Evolutionary conservation across 2,329 filamentous ascomycete genomes (phyloP), one percentile per base, ranked within the genome.

Genomic region (Sarocladium brachiariae): DNA sequence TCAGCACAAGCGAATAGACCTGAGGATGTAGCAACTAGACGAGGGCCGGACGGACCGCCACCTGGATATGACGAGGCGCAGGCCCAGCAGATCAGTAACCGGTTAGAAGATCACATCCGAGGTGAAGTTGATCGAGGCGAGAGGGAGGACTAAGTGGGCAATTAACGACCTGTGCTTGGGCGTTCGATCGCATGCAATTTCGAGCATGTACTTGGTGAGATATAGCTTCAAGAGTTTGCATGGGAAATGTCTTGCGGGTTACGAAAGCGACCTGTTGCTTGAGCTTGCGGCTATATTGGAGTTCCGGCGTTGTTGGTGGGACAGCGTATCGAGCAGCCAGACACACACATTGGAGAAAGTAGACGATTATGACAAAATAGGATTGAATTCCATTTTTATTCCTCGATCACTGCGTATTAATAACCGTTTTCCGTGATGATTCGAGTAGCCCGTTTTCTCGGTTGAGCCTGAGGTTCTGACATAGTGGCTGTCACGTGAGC

Each of bases 31-130:
- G 63, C 65, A 11, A 70, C 64, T 55, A 64, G 67, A 33, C 64
- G 65, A 49, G 70, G 67, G 71, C 68, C 89, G 60, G 61, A 83
- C 68, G 91, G 93, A 63, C 89, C 91, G 4, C 92, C 92, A 45
- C 92, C 92, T 47, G 87, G 83, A 31, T 97, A 97, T 63, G 90
- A 96, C 61, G 89, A 96, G 66, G 87, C 88, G 24, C 92, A 96
- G 67, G 83, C 78, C n/a, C 80, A 84, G 58, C 79, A 80, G 24
- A 65, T 84, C 24, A 75, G 70, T 54, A 78, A 73, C 62, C 72
- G 70, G 48, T 68, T 84, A 19, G 81, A 89, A 63, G 81, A 88
- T 58, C 87, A 86, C 53, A 76, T 91, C 56, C 84, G 85, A 41
- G 79, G 86, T 54, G 87, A 87, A 57, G 74, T 88, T 38, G 87